phyloP scores from a whole-genome alignment of 306 rosid species.

The Morella rubra region DNA sequence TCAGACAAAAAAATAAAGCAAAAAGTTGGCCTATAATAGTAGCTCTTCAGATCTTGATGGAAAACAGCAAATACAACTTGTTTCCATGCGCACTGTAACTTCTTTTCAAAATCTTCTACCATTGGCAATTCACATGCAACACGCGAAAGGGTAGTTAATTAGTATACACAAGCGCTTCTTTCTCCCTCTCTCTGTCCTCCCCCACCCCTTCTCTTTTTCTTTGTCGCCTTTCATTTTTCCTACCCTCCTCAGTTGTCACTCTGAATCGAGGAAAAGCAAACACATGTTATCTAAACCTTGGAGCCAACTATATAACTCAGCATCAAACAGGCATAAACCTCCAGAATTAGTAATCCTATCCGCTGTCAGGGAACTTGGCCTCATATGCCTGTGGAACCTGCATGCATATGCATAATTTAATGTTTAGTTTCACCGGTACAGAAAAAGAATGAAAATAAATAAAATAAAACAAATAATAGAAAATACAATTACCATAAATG shows the following conservation, averaged over 20 bases:
- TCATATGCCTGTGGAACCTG: constrained; percentile 72
- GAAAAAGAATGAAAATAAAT: constrained; percentile 13
- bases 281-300: neutral
- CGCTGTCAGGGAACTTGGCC: constrained; percentile 62
- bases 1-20: neutral
- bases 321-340: neutral
- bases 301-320: neutral
- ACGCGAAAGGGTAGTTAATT: neutral
- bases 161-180: neutral
- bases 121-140: neutral
- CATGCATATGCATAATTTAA: constrained; percentile 25
- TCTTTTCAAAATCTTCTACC: constrained; percentile 2
- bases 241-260: no score
- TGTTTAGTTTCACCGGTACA: constrained; percentile 1
- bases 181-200: neutral
- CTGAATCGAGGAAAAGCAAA: neutral
- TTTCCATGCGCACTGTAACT: neutral
- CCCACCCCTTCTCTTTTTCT: no score
- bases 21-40: neutral
- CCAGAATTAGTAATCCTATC: constrained; percentile 22
- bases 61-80: neutral
- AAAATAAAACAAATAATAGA: constrained; percentile 13
- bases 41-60: neutral
- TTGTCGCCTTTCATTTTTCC: no score
- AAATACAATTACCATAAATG: constrained; percentile 60